A percentile compares a stretch with the other conserved stretches of the same genome.
phyloP scores from a whole-genome alignment of 148 eudicot genomes.

The Tetragonia tetragonoides region DNA sequence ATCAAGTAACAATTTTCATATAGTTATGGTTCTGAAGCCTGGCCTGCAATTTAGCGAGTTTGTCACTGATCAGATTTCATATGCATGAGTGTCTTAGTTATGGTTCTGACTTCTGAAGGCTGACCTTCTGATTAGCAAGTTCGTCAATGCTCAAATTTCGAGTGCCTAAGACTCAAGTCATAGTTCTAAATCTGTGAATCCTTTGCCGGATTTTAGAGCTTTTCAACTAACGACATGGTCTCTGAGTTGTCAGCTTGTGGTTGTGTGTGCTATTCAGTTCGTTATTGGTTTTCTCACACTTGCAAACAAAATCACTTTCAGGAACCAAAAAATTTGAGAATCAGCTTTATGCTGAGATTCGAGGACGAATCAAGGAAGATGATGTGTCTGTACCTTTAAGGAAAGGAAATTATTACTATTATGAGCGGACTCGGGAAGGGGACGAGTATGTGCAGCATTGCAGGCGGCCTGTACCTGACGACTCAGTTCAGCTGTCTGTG shows the following conservation, averaged over 20 bases:
- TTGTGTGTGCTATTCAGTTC: background rate
- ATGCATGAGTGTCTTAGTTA: too few relatives aligned
- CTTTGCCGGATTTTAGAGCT: background rate
- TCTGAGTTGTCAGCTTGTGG: background rate
- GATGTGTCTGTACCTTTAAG: conserved; percentile 75
- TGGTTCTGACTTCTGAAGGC: too few relatives aligned
- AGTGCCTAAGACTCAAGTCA: too few relatives aligned
- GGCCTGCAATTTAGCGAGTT: too few relatives aligned
- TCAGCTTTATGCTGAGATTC: conserved; percentile 65
- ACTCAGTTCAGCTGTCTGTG: conserved; percentile 43
- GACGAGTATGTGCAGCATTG: conserved; percentile 77
- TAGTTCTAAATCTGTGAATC: background rate
- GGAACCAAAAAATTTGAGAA: conserved; percentile 72
- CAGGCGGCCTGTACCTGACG: conserved; percentile 50
- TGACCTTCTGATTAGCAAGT: too few relatives aligned
- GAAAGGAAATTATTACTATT: conserved; percentile 75
- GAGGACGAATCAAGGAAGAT: conserved; percentile 86
- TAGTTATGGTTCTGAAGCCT: too few relatives aligned
- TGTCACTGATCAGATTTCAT: too few relatives aligned
- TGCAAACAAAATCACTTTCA: conserved; percentile 18
- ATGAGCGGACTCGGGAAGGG: conserved; percentile 67
- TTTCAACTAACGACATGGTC: background rate
- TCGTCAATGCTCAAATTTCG: too few relatives aligned
- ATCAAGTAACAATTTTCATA: too few relatives aligned
- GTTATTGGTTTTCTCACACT: background rate